These are phyloP conservation scores for Penicillium goetzii DNA, from an alignment of 495 filamentous ascomycete genomes.

Conservation along the genomic window DNA sequence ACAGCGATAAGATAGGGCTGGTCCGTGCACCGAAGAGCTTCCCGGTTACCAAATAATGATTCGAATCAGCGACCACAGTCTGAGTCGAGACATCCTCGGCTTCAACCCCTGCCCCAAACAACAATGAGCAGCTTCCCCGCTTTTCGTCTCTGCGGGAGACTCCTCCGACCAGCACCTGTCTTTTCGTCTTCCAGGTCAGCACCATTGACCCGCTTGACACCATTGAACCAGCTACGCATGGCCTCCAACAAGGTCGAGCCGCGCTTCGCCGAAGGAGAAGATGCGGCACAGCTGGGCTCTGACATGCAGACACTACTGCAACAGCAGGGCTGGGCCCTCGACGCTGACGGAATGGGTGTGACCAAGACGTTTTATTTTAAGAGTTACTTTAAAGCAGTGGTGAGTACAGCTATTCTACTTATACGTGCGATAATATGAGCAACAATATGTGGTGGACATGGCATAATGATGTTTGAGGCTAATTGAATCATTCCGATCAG, in stretches of 20 bases:
- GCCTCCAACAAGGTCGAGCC: constrained; percentile 28
- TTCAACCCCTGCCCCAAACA: not conserved
- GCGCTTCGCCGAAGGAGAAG: constrained; percentile 43
- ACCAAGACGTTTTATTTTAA: constrained; percentile 52
- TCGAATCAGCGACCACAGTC: not conserved
- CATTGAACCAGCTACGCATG: constrained; percentile 23
- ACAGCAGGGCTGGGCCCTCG: constrained; percentile 43
- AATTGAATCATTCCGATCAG: constrained; percentile 21
- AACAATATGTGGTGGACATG: not conserved
- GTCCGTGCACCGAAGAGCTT: constrained; percentile 10
- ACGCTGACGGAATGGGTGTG: constrained; percentile 42
- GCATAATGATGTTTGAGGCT: not conserved
- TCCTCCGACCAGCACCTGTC: constrained; percentile 13
- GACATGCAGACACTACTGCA: constrained; percentile 36
- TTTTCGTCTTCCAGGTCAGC: constrained; percentile 1
- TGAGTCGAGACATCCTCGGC: not conserved
- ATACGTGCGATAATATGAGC: not conserved
- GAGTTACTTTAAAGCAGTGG: constrained; percentile 51
- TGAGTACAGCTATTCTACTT: constrained; percentile 26
- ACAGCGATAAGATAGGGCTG: constrained; percentile 2
- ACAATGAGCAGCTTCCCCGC: constrained; percentile 14
- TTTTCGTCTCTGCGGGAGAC: constrained; percentile 17
- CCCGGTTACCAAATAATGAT: not conserved
- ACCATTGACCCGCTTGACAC: not conserved
- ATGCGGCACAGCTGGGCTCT: constrained; percentile 32